These are phyloP conservation scores for Bassia scoparia DNA, from an alignment of 148 eudicot species.

Conservation along the genomic window DNA sequence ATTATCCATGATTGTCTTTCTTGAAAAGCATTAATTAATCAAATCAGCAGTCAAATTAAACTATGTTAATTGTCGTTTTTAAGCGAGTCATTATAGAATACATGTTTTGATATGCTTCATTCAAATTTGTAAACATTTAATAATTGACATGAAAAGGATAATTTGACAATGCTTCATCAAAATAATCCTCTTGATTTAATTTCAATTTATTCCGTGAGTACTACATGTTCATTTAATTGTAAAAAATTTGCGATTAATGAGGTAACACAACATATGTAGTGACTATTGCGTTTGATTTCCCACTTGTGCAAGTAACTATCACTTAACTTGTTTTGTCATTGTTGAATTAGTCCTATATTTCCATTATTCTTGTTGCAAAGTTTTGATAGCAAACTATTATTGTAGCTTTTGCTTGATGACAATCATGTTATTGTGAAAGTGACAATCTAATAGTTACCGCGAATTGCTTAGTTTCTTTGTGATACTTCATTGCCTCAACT, in stretches of 20 bases:
- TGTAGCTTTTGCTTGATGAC: not conserved
- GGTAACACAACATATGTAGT: not conserved
- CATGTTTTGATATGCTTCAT: not conserved
- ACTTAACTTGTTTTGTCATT: not conserved
- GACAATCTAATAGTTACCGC: not conserved
- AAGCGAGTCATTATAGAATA: not conserved
- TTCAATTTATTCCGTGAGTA: not conserved
- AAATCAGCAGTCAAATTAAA: not conserved
- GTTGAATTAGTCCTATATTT: not conserved
- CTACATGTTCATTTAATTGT: not conserved
- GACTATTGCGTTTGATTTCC: not conserved
- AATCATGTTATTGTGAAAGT: constrained; percentile 12
- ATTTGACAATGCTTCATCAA: not conserved
- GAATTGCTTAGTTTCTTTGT: not conserved
- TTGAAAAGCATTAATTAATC: not conserved
- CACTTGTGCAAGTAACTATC: constrained; percentile 13
- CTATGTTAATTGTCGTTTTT: not conserved
- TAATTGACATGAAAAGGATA: not conserved
- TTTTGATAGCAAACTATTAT: not conserved
- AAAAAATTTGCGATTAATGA: not conserved
- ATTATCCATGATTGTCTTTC: not conserved
- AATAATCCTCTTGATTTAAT: not conserved
- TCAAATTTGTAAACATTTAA: not conserved
- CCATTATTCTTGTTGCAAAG: not conserved
- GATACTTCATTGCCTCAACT: not conserved